A percentile compares a stretch with the other conserved stretches of the same genome.
Conservation (phyloP, 257 asterid genomes). For the Anisodus acutangulus region DNA sequence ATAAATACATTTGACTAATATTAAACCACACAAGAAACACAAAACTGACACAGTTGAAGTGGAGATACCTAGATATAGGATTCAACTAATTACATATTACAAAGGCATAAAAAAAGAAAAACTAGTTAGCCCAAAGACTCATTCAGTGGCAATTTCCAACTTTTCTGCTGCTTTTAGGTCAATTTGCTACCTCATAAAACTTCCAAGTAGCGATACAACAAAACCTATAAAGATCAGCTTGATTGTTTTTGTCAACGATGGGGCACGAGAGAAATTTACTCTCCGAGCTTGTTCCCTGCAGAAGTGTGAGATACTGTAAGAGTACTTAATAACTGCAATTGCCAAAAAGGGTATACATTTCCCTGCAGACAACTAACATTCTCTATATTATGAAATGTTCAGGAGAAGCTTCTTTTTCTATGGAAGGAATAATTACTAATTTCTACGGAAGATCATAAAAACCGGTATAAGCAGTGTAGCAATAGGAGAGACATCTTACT, state of each 20-base stretch:
- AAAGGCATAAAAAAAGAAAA: slow-evolving; percentile 36
- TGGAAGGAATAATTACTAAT: no score
- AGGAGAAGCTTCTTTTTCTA: neutral
- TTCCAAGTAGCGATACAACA: neutral
- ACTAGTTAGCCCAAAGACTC: neutral
- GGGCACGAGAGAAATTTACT: slow-evolving; percentile 66
- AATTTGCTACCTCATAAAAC: slow-evolving; percentile 5
- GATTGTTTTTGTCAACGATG: slow-evolving; percentile 39
- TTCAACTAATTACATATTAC: slow-evolving; percentile 15
- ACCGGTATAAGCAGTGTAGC: neutral
- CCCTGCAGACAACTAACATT: slow-evolving; percentile 2
- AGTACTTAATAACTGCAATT: neutral
- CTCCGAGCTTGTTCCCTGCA: slow-evolving; percentile 76
- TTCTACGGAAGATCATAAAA: no score
- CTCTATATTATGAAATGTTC: neutral
- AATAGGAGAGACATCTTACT: slow-evolving; percentile 49
- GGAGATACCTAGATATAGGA: slow-evolving; percentile 15
- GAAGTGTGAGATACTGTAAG: slow-evolving; percentile 13
- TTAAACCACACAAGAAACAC: neutral
- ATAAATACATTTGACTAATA: neutral
- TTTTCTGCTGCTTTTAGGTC: neutral
- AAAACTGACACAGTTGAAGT: neutral
- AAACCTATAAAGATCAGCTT: slow-evolving; percentile 33
- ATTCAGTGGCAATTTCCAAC: slow-evolving; percentile 5
- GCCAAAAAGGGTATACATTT: neutral